These are phyloP conservation scores for Moelleriella libera DNA, from an alignment of 2,329 filamentous ascomycete species.

Conservation along the genomic window DNA sequence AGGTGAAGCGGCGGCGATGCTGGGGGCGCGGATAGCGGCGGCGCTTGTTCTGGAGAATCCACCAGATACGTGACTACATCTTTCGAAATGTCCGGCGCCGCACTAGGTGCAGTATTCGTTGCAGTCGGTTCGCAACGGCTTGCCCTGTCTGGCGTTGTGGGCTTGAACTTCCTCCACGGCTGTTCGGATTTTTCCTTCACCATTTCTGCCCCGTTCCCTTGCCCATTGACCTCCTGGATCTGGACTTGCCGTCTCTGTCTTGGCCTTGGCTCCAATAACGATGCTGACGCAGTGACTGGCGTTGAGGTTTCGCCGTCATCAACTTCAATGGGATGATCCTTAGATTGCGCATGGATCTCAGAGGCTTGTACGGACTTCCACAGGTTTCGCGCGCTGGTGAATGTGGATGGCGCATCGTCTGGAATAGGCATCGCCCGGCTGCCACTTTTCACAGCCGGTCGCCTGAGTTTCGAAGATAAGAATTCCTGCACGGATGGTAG, in stretches of 20 bases:
- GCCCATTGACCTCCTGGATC: not conserved
- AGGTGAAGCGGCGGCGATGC: not conserved
- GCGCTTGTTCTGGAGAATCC: not conserved
- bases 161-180: slow-evolving; percentile 22
- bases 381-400: slow-evolving; percentile 26
- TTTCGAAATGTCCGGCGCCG: not conserved
- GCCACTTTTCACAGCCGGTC: slow-evolving; percentile 18
- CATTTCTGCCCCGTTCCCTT: not conserved
- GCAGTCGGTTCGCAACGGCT: not conserved
- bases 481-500: slow-evolving; percentile 38
- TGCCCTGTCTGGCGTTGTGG: slow-evolving; percentile 3
- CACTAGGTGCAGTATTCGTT: not conserved
- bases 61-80: not conserved
- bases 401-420: slow-evolving; percentile 18
- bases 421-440: slow-evolving; percentile 23
- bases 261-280: not conserved
- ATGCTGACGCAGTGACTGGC: not conserved
- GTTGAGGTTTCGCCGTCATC: slow-evolving; percentile 3
- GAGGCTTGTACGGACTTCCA: slow-evolving; percentile 17
- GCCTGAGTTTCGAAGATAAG: slow-evolving; percentile 20
- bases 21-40: not conserved
- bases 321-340: not conserved
- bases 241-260: not conserved
- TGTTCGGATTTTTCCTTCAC: slow-evolving; percentile 10
- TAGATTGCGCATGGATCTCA: slow-evolving; percentile 1